Percentiles rank a stretch among this genome's conserved stretches.
Evolutionary conservation across 129 eudicot species (phyloP).

Genomic region (Oenanthe sinensis): DNA sequence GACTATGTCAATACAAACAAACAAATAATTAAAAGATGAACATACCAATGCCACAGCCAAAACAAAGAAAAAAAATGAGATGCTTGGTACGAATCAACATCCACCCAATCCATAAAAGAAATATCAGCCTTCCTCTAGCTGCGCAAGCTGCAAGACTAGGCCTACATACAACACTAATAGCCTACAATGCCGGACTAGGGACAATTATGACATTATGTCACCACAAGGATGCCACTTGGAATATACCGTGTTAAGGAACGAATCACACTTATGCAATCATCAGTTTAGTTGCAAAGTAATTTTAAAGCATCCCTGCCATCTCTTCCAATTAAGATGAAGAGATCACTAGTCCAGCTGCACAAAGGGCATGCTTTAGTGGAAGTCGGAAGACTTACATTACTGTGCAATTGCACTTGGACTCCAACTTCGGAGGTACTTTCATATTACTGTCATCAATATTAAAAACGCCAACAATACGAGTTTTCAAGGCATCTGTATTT

Average conservation of each 20-base stretch:
- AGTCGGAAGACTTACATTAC: slow-evolving; percentile 46
- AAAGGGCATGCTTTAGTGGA: too few species aligned
- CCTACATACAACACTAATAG: background rate
- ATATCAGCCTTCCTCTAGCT: background rate
- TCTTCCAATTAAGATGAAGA: background rate
- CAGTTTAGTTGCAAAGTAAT: background rate
- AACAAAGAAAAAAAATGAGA: background rate
- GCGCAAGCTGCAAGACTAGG: background rate
- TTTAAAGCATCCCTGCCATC: background rate
- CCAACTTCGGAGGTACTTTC: slow-evolving; percentile 60
- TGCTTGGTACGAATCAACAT: background rate
- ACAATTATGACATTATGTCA: background rate
- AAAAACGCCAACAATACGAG: slow-evolving; percentile 45
- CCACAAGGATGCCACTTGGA: background rate
- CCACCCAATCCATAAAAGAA: background rate
- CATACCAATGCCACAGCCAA: background rate
- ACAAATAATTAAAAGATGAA: background rate
- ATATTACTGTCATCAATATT: slow-evolving; percentile 39
- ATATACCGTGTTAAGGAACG: too few species aligned
- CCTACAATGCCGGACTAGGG: background rate
- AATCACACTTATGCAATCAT: too few species aligned
- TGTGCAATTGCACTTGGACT: slow-evolving; percentile 88
- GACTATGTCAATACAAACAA: background rate
- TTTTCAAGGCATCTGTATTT: slow-evolving; percentile 22
- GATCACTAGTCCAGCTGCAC: background rate